Conservation (phyloP, 306 rosid genomes). For the Casuarina cunninghamiana region DNA sequence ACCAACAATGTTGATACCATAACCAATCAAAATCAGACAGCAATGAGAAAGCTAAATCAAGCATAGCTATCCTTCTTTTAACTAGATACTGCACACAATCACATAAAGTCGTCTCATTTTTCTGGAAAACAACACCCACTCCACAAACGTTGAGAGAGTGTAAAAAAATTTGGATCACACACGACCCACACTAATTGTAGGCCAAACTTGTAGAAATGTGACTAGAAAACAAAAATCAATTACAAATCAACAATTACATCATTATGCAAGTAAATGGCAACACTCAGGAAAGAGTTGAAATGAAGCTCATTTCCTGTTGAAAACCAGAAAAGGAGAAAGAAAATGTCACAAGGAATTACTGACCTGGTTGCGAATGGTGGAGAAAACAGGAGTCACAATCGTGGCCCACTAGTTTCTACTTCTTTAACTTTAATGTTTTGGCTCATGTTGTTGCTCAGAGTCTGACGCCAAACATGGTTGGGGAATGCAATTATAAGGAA, state of each 20-base stretch:
- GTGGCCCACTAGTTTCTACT: not conserved
- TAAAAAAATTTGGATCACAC: not conserved
- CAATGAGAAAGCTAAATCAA: not conserved
- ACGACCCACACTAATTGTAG: not conserved
- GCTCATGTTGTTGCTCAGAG: not conserved
- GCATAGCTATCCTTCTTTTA: constrained; percentile 1
- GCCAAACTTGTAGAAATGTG: not conserved
- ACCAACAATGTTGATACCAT: not conserved
- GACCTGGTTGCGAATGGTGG: not conserved
- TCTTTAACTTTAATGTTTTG: not conserved
- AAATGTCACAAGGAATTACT: not conserved
- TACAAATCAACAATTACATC: not conserved
- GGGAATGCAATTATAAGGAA: no score
- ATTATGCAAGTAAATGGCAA: not conserved
- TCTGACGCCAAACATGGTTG: not conserved
- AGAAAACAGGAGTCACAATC: not conserved
- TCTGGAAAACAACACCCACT: not conserved
- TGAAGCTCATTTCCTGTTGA: not conserved
- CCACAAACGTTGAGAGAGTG: not conserved
- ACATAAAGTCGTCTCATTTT: not conserved
- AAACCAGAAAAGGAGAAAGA: not conserved
- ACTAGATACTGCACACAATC: not conserved
- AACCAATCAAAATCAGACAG: no score
- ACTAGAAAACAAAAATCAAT: not conserved
- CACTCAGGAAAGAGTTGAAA: no score